Evolutionary conservation across 2,329 filamentous ascomycete species (phyloP).

Genomic region (Xylariaceae sp.): DNA sequence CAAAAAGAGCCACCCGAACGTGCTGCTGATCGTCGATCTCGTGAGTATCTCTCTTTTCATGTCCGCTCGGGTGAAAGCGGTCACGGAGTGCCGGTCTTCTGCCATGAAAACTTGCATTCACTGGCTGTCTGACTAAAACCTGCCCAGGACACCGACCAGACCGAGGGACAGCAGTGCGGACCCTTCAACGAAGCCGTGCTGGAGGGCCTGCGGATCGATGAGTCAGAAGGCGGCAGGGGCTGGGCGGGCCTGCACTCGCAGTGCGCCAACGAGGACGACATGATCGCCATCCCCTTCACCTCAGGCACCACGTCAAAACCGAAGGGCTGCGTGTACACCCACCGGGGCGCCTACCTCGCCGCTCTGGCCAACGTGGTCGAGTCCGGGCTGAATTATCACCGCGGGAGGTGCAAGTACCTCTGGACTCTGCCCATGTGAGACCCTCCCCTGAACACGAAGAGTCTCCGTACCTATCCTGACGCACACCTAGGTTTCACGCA

Average conservation of each 20-base stretch:
- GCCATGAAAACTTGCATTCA: too few relatives aligned
- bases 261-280: constrained; percentile 65
- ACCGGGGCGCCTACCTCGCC: constrained; percentile 80
- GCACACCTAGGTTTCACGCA: constrained; percentile 52
- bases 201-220: constrained; percentile 71
- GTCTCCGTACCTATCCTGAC: too few relatives aligned
- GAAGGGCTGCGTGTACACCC: constrained; percentile 89
- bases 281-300: constrained; percentile 86
- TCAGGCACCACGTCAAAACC: constrained; percentile 86
- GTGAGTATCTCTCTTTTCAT: constrained; percentile 24
- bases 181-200: constrained; percentile 77
- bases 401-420: constrained; percentile 69
- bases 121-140: too few relatives aligned
- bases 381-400: constrained; percentile 67
- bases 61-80: background rate
- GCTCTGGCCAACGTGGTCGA: constrained; percentile 82
- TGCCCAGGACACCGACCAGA: constrained; percentile 67
- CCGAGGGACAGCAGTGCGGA: constrained; percentile 64
- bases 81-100: background rate
- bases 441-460: background rate
- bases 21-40: constrained; percentile 69
- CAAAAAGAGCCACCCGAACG: constrained; percentile 47
- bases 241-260: constrained; percentile 73
- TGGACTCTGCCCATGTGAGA: constrained; percentile 91
- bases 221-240: constrained; percentile 54